These are phyloP conservation scores for Limnanthes douglasii DNA, from an alignment of 345 rosid genomes.

Conservation along the genomic window DNA sequence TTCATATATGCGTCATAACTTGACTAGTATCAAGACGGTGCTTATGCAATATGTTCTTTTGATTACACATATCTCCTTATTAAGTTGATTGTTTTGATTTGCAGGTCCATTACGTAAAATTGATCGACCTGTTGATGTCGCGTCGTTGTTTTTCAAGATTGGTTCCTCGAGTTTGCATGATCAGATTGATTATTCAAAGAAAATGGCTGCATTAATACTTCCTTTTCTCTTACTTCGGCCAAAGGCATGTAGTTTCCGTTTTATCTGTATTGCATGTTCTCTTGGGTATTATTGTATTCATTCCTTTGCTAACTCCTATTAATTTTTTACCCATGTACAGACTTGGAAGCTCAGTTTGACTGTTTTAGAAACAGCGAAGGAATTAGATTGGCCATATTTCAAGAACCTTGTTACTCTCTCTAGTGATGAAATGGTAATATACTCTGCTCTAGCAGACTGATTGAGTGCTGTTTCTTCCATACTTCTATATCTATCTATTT, in stretches of 20 bases:
- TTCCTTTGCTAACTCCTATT: no score
- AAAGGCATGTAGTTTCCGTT: conserved; percentile 32
- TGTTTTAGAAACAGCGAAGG: conserved; percentile 43
- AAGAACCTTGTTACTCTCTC: conserved; percentile 30
- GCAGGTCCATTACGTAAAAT: conserved; percentile 40
- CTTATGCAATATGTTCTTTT: no score
- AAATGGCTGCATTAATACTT: conserved; percentile 57
- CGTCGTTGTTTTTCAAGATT: conserved; percentile 32
- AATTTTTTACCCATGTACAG: conserved; percentile 23
- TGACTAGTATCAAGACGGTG: no score
- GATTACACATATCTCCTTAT: conserved; percentile 3
- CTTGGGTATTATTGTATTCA: neutral
- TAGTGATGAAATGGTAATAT: conserved; percentile 37
- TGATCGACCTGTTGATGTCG: conserved; percentile 41
- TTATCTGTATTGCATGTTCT: neutral
- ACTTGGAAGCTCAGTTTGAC: conserved; percentile 46
- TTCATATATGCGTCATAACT: no score
- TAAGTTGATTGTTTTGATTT: conserved; percentile 6
- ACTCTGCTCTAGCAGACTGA: no score
- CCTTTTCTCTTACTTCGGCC: conserved; percentile 60
- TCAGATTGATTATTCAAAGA: conserved; percentile 24
- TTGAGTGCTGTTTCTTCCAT: no score
- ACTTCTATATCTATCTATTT: no score
- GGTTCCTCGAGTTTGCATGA: conserved; percentile 28
- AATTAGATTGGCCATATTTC: conserved; percentile 52